These are phyloP conservation scores for Hemileccinum impolitum DNA, from an alignment of 768 basidiomycete genomes.

Conservation along the genomic window DNA sequence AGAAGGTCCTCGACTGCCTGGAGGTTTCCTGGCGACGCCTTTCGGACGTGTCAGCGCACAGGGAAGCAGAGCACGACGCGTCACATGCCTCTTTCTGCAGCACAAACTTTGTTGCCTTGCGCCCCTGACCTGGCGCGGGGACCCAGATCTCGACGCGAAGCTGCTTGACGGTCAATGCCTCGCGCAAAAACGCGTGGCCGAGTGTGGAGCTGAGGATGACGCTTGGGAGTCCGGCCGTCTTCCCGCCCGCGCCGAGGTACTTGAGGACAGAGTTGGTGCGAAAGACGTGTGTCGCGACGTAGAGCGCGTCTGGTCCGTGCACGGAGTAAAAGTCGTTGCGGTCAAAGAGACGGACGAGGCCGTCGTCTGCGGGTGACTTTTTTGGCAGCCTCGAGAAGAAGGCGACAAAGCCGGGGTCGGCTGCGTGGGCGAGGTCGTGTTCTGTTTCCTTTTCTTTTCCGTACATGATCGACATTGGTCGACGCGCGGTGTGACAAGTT, in stretches of 20 bases:
- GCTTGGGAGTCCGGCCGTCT: slow-evolving; percentile 61
- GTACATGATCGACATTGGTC: slow-evolving; percentile 57
- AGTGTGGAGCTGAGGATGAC: slow-evolving; percentile 74
- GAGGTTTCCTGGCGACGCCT: slow-evolving; percentile 76
- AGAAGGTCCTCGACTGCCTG: slow-evolving; percentile 78
- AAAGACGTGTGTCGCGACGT: slow-evolving; percentile 78
- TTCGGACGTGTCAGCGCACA: slow-evolving; percentile 23
- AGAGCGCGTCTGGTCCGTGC: slow-evolving; percentile 86
- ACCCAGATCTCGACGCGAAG: slow-evolving; percentile 90
- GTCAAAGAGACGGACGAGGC: slow-evolving; percentile 85
- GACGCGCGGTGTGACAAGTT: slow-evolving; percentile 22
- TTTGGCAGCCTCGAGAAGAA: slow-evolving; percentile 61
- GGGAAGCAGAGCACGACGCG: background rate
- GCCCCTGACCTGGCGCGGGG: slow-evolving; percentile 68
- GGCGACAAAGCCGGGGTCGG: slow-evolving; percentile 69
- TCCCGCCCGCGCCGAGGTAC: slow-evolving; percentile 71
- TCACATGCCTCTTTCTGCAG: slow-evolving; percentile 72
- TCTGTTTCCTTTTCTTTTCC: slow-evolving; percentile 59
- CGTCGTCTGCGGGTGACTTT: slow-evolving; percentile 67
- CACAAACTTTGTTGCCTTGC: slow-evolving; percentile 71
- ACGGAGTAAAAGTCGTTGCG: slow-evolving; percentile 83
- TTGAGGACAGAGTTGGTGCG: slow-evolving; percentile 92
- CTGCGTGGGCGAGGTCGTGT: slow-evolving; percentile 21
- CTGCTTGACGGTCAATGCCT: slow-evolving; percentile 87
- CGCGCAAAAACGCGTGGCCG: slow-evolving; percentile 79